Base-by-base conservation (phyloP, 2,329 filamentous ascomycete species). In the Arthroderma uncinatum region DNA sequence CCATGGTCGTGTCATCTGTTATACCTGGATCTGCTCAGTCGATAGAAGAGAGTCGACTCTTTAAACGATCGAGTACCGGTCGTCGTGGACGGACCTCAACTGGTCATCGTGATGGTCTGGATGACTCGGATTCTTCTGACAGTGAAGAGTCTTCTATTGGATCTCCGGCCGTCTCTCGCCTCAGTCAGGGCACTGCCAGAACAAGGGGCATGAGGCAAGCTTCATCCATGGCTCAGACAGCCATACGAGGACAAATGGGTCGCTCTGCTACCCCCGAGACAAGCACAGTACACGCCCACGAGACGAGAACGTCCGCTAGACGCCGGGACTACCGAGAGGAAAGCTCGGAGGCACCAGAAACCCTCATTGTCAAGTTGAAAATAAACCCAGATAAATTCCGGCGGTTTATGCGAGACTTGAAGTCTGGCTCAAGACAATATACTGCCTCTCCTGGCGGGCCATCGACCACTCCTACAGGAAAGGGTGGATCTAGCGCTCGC, bases 181-280 rank as follows among this genome's bases (percentile, higher is more conserved):
- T 90, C 48, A 66, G 72, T 53, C 77, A 77, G 62, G 89, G 89
- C 48, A 95, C 91, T 1, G 85, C 90, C 37, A 82, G 92, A 61
- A 95, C 90, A 7, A 82, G 92, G 68, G 86, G 86, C 53, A 90
- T 96, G 82, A 85, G 92, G 57, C 90, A 89, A 55, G 92, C 92
- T 14, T 92, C 92, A 14, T 85, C 84, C 25, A 87, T 86, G 44
- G 92, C 92, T 3, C 87, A 92, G 68, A 88, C 89, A 62, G 86
- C 91, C 57, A 92, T 97, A 82, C 76, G 81, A 61, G 85, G 85
- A 62, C 74, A 79, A 57, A 69, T 89, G 53, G 53, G 53, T 4
- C 85, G 93, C 60, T 96, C 92, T 33, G 88, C 91, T 68, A 97
- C 93, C 0, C 93, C 93, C 2, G 93, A 97, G 69, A 57, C 61